phyloP scores from a whole-genome alignment of 768 basidiomycete genomes.

The Phallus indusiatus region DNA sequence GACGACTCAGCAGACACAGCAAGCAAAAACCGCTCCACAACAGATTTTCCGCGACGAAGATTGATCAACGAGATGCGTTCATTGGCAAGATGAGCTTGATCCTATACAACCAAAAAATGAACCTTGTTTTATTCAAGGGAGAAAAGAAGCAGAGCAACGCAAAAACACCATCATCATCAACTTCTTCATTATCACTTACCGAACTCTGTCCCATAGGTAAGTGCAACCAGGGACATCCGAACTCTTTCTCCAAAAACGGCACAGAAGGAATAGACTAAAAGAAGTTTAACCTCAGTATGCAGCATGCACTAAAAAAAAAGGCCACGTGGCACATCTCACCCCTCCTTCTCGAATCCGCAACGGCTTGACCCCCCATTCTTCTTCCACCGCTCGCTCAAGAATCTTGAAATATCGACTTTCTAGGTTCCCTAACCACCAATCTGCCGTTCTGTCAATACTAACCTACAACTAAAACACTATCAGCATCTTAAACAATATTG shows the following conservation, averaged over 20 bases:
- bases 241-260: slow-evolving; percentile 88
- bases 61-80: too few relatives aligned
- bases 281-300: neutral
- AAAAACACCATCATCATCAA: too few relatives aligned
- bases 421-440: slow-evolving; percentile 94
- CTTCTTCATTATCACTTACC: slow-evolving; percentile 43
- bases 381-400: slow-evolving; percentile 69
- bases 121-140: too few relatives aligned
- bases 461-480: slow-evolving; percentile 42
- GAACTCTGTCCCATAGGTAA: slow-evolving; percentile 90
- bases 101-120: too few relatives aligned
- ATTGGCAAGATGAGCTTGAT: too few relatives aligned
- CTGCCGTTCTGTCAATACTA: slow-evolving; percentile 70
- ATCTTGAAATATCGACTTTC: slow-evolving; percentile 81
- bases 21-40: too few relatives aligned
- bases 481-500: neutral
- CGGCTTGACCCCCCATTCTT: slow-evolving; percentile 84
- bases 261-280: slow-evolving; percentile 85
- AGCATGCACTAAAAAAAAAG: neutral
- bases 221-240: slow-evolving; percentile 82
- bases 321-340: slow-evolving; percentile 39
- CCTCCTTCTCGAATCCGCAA: slow-evolving; percentile 90
- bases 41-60: too few relatives aligned
- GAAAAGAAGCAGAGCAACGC: too few relatives aligned
- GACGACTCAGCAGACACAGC: too few relatives aligned